phyloP scores from a whole-genome alignment of 2,329 filamentous ascomycete species.

The Pestalotiopsis sp. region DNA sequence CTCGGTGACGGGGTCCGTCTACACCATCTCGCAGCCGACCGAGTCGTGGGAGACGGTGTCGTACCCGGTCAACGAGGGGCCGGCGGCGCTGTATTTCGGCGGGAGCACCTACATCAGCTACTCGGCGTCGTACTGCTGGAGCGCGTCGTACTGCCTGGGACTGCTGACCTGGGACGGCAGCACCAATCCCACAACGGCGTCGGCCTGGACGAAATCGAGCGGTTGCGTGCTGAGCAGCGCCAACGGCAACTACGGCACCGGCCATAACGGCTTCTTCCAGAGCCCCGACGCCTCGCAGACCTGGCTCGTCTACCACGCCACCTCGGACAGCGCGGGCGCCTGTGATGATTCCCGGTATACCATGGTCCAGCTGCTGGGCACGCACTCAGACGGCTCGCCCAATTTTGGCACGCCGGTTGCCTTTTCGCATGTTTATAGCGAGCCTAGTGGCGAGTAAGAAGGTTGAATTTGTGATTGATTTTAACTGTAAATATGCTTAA shows the following conservation, averaged over 20 bases:
- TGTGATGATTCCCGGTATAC: slow-evolving; percentile 59
- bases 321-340: slow-evolving; percentile 47
- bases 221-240: slow-evolving; percentile 54
- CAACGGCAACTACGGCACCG: slow-evolving; percentile 60
- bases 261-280: slow-evolving; percentile 61
- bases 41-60: slow-evolving; percentile 53
- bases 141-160: slow-evolving; percentile 54
- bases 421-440: slow-evolving; percentile 14
- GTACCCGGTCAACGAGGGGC: slow-evolving; percentile 57
- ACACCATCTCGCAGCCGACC: slow-evolving; percentile 54
- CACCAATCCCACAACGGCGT: slow-evolving; percentile 45
- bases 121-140: slow-evolving; percentile 61
- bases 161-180: slow-evolving; percentile 55
- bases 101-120: slow-evolving; percentile 57
- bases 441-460: slow-evolving; percentile 3
- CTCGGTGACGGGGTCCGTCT: slow-evolving; percentile 44
- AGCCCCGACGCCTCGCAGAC: slow-evolving; percentile 57
- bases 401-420: slow-evolving; percentile 47
- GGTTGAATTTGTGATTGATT: not conserved
- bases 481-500: not conserved
- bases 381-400: slow-evolving; percentile 52
- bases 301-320: slow-evolving; percentile 61
- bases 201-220: slow-evolving; percentile 53
- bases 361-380: slow-evolving; percentile 53
- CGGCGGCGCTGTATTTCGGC: slow-evolving; percentile 54